Evolutionary conservation across 108 stramenopile species (phyloP).

Genomic region (Schizochytrium sp.): DNA sequence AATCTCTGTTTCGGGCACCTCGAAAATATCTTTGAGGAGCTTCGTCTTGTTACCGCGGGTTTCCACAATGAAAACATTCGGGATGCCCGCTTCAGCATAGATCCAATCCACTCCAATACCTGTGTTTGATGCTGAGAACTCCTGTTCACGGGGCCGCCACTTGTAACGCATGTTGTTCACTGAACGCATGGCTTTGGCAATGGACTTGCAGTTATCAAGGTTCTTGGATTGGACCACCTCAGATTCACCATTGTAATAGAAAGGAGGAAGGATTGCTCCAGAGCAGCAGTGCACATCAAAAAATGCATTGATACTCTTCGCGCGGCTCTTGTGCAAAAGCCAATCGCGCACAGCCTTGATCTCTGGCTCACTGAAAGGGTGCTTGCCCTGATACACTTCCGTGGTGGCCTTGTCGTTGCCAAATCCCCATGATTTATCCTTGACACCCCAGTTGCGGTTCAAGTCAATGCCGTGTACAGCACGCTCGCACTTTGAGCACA

Average conservation of each 20-base stretch:
- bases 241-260: conserved; percentile 53
- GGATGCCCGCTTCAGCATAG: conserved; percentile 28
- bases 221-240: not conserved
- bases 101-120: conserved; percentile 51
- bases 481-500: conserved; percentile 61
- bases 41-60: conserved; percentile 51
- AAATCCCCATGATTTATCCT: conserved; percentile 52
- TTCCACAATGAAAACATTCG: conserved; percentile 50
- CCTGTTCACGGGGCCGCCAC: conserved; percentile 46
- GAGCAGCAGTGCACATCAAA: conserved; percentile 59
- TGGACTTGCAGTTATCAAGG: conserved; percentile 27
- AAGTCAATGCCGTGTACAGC: conserved; percentile 56
- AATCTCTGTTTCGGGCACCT: conserved; percentile 31
- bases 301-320: conserved; percentile 36
- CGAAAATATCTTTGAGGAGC: conserved; percentile 53
- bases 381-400: conserved; percentile 47
- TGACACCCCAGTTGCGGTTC: conserved; percentile 59
- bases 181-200: conserved; percentile 22
- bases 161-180: conserved; percentile 45
- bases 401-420: conserved; percentile 17
- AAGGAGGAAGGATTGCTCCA: conserved; percentile 51
- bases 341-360: conserved; percentile 60
- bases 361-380: conserved; percentile 48
- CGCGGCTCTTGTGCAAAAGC: conserved; percentile 42
- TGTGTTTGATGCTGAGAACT: conserved; percentile 52